Evolutionary conservation across 495 filamentous ascomycete genomes (phyloP).

Genomic region (Letharia columbiana): DNA sequence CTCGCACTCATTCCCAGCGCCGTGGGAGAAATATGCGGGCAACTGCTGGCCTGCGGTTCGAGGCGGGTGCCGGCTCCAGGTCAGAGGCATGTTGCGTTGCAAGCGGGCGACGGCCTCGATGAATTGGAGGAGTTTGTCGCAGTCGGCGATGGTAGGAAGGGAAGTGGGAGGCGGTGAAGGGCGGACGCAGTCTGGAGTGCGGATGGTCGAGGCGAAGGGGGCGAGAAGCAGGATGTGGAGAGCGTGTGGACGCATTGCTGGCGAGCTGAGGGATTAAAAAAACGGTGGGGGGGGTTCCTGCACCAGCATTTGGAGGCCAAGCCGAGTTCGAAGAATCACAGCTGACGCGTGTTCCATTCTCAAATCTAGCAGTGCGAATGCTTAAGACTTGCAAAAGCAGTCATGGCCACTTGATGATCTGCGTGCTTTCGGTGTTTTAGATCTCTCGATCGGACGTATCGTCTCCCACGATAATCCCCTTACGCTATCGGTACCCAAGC

Average conservation of each 20-base stretch:
- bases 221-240: not conserved
- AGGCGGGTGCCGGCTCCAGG: conserved; percentile 1
- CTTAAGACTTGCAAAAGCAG: not conserved
- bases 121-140: not conserved
- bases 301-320: not conserved
- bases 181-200: not conserved
- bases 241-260: not conserved
- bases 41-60: not conserved
- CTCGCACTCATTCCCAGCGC: not conserved
- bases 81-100: not conserved
- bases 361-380: not conserved
- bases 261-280: not conserved
- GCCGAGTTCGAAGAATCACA: not conserved
- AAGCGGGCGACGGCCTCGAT: not conserved
- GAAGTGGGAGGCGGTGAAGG: not conserved
- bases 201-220: not conserved
- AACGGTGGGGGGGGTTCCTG: not conserved
- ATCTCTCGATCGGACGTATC: not conserved
- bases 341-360: not conserved
- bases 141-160: not conserved
- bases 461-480: not conserved
- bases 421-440: not conserved
- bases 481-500: not conserved
- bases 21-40: not conserved
- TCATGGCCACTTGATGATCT: not conserved